These are phyloP conservation scores for Trichosphaerium sp. DNA, from an alignment of 78 protist species.

Conservation along the genomic window DNA sequence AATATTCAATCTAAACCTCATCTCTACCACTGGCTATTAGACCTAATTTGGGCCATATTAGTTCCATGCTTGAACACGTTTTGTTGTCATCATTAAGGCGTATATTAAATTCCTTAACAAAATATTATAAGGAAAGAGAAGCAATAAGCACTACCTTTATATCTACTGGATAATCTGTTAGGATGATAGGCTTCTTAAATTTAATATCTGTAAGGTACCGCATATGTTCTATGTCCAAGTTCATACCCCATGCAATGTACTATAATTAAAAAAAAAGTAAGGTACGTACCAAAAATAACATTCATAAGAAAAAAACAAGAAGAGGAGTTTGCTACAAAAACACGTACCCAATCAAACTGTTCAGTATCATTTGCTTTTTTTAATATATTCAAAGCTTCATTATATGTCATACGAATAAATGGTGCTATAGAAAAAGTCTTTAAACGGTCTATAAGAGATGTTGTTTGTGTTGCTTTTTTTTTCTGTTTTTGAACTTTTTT, in stretches of 20 bases:
- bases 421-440: background rate
- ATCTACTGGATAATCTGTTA: constrained; percentile 12
- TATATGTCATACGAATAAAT: constrained; percentile 14
- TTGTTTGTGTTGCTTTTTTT: no score
- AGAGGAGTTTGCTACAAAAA: no score
- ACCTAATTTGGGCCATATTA: constrained; percentile 65
- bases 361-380: background rate
- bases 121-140: no score
- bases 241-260: constrained; percentile 20
- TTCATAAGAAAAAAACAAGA: no score
- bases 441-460: background rate
- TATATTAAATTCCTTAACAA: constrained; percentile 71
- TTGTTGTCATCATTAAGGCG: constrained; percentile 13
- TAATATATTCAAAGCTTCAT: constrained; percentile 19
- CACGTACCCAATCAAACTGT: background rate
- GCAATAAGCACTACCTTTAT: no score
- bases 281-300: no score
- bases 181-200: background rate
- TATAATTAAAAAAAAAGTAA: no score
- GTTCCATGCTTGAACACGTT: constrained; percentile 44
- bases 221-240: constrained; percentile 59
- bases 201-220: constrained; percentile 15
- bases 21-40: constrained; percentile 70
- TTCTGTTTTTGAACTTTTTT: no score
- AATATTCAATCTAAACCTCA: no score